Evolutionary conservation across 202 grass and related monocot species (phyloP), one percentile per base, ranked within the genome.

Genomic region (Hordeum pubiflorum): DNA sequence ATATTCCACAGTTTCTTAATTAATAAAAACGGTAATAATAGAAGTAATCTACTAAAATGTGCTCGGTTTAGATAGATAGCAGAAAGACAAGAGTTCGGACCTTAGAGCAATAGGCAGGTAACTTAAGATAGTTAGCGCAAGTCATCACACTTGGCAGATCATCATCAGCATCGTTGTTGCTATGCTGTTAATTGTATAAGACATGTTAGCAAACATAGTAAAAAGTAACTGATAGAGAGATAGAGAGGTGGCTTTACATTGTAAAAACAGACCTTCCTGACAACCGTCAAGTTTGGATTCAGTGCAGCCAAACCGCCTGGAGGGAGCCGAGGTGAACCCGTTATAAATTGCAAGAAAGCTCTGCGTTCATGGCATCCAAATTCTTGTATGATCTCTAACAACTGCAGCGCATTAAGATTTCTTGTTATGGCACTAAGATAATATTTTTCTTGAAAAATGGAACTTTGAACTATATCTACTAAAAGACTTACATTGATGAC

Each of bases 271-370:
- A 99, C 93, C 97, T 99, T 99, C 36, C 91, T 87, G 80, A 96
- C 93, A 75, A 99, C 97, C 5, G 97, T 99, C 70, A 94, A 76
- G 71, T 90, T 99, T 4, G 93, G 97, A 85, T 89, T 93, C 65
- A 99, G 85, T 58, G 89, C 87, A 75, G 97, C 90, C 77, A 99
- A 76, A 63, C 97, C 97, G 8, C 97, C 97, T 48, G 85, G 89
- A 62, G 91, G 93, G 72, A 99, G 97, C 31, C 97, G 87, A 89
- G 93, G 97, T 56, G 97, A 87, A 24, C 97, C 93, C 0, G 97
- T 96, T 79, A 99, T 88, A 84, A 99, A 99, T 89, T 97, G 97
- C 87, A 97, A 86, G 91, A 99, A 99, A 79, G 91, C 91, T 89
- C 89, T 89, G 75, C 89, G 90, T 44, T 93, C 81, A 68, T 86